Percentiles rank a stretch among this genome's conserved stretches.
phyloP scores from a whole-genome alignment of 768 basidiomycete species.

The Xerocomellus dryophilus region DNA sequence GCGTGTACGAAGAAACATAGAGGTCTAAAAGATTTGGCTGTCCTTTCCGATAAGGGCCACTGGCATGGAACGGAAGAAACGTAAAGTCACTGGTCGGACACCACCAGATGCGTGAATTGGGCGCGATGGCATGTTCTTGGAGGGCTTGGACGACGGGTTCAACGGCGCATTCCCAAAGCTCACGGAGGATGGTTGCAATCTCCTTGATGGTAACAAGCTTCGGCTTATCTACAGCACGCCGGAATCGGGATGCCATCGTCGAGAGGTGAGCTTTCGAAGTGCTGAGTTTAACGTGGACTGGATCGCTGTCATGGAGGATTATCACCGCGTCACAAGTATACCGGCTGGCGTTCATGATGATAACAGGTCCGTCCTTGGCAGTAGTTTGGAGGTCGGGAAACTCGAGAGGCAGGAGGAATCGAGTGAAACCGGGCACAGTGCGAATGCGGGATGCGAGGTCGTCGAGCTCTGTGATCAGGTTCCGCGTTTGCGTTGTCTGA shows the following conservation, averaged over 20 bases:
- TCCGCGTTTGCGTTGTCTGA: background rate
- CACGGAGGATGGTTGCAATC: background rate
- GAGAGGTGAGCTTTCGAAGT: background rate
- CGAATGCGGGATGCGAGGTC: background rate
- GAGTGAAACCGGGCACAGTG: background rate
- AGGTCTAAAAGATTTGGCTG: background rate
- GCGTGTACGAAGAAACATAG: conserved; percentile 26
- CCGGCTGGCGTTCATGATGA: background rate
- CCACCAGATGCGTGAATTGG: too few species aligned
- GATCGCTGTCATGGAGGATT: background rate
- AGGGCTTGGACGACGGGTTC: background rate
- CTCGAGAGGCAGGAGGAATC: background rate
- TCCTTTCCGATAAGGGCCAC: background rate
- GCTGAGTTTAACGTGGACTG: background rate
- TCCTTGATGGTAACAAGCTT: background rate
- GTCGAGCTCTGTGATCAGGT: background rate
- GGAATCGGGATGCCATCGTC: background rate
- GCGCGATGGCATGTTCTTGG: background rate
- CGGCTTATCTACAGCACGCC: background rate
- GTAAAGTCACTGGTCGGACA: background rate
- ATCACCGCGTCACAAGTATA: background rate
- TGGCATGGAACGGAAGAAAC: background rate
- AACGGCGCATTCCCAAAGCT: background rate
- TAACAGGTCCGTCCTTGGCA: background rate
- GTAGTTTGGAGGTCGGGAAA: background rate